Base-by-base conservation (phyloP, 2,329 filamentous ascomycete species). In the Pseudogymnoascus sp. region DNA sequence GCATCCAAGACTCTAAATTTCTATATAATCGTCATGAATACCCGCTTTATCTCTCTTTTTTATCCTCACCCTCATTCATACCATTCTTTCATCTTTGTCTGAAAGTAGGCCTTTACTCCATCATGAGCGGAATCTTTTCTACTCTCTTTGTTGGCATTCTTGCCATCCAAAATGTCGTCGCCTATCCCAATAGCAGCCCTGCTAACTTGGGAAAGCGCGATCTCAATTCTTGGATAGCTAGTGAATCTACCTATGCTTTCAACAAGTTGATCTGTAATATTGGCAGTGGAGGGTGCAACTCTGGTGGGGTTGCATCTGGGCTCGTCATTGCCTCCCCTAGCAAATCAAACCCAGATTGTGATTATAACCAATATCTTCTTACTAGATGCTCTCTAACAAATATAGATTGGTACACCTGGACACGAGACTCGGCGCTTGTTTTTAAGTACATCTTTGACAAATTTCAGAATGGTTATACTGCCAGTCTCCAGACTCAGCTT, bases 401-500 rank as follows among this genome's bases (percentile, higher is more conserved):
- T 49, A 49, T 12, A 90, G 88, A 92, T 73, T 91, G 82, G 70
- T 92, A 86, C 70, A 91, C 88, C 0, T 93, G 90, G 90, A 91
- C 86, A 1, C 79, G 90, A 69, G 90, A 93, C 72, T 82, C 87
- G 12, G 87, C 86, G 22, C 78, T 92, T 33, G 84, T 85, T 2
- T 84, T 89, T 76, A 91, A 90, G 75, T 77, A 78, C 23, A 74
- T 92, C 14, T 78, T 89, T 7, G 89, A 92, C 67, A 78, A 83
- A 19, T 25, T 22, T 49, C 8, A 22, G 19, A 88, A 91, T 71
- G 70, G 76, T 55, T 76, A 83, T 63, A 77, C 76, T 59, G 88
- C 79, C 22, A 72, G 84, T 14, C 73, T 84, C 12, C 78, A 80
- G 61, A 69, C 69, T 1, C 68, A 77, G 36, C 87, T 93, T 58